Conservation (phyloP, 345 rosid genomes). For the Streptanthus diversifolius region DNA sequence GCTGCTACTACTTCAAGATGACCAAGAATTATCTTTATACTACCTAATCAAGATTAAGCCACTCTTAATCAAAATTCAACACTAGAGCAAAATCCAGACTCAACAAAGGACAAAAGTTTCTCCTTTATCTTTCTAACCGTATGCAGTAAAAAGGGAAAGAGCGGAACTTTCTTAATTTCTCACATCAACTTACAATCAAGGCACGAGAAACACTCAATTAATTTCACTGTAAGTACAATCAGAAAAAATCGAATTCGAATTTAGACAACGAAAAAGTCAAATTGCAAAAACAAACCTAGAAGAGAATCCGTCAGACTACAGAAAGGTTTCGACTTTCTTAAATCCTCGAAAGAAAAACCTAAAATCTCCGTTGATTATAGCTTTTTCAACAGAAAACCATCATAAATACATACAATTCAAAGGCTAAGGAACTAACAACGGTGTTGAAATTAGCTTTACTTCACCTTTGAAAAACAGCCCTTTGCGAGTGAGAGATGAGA, state of each 20-base stretch:
- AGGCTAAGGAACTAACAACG: not conserved
- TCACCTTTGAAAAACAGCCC: not conserved
- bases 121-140: no score
- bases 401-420: not conserved
- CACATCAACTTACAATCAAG: not conserved
- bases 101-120: not conserved
- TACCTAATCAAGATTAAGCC: not conserved
- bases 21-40: not conserved
- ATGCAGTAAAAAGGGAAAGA: not conserved
- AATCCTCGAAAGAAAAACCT: not conserved
- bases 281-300: not conserved
- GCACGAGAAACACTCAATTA: not conserved
- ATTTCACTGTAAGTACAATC: not conserved
- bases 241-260: not conserved
- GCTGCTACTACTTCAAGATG: constrained; percentile 12
- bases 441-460: not conserved
- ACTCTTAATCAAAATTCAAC: not conserved
- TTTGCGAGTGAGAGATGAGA: not conserved
- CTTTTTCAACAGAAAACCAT: not conserved
- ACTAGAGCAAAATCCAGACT: not conserved
- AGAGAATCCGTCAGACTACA: not conserved
- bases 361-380: not conserved
- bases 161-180: not conserved
- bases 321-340: not conserved
- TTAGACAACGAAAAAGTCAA: not conserved